Conservation (phyloP, 169 alveolate species). For the Plasmodium berghei region DNA sequence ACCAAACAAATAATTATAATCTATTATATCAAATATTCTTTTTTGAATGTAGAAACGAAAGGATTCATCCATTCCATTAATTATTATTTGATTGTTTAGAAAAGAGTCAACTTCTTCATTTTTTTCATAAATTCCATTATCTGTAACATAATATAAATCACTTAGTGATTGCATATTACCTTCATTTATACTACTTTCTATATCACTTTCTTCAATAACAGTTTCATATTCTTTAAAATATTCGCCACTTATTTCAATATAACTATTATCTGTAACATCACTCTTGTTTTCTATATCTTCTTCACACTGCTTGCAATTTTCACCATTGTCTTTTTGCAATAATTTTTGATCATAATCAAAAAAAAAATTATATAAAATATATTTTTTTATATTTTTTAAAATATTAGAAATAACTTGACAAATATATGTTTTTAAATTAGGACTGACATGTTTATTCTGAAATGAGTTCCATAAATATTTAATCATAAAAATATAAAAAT, state of each 20-base stretch:
- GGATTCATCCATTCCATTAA: slow-evolving; percentile 61
- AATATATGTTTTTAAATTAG: slow-evolving; percentile 51
- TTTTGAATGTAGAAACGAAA: slow-evolving; percentile 69
- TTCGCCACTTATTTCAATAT: slow-evolving; percentile 49
- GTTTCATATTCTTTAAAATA: slow-evolving; percentile 50
- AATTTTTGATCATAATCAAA: slow-evolving; percentile 51
- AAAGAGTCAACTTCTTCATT: slow-evolving; percentile 18
- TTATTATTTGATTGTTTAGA: slow-evolving; percentile 29
- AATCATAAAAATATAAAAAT: slow-evolving; percentile 67
- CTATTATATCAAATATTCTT: slow-evolving; percentile 47
- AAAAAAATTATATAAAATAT: slow-evolving; percentile 62
- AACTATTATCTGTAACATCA: slow-evolving; percentile 55
- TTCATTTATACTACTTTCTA: slow-evolving; percentile 62
- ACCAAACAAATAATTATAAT: slow-evolving; percentile 53
- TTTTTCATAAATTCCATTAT: slow-evolving; percentile 57
- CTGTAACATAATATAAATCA: slow-evolving; percentile 19
- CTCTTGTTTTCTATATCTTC: slow-evolving; percentile 5
- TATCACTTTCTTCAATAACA: slow-evolving; percentile 38
- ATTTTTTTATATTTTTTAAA: slow-evolving; percentile 41
- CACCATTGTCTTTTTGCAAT: slow-evolving; percentile 16
- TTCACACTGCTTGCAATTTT: background rate
- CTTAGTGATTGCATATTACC: slow-evolving; percentile 4
- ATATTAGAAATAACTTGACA: slow-evolving; percentile 52
- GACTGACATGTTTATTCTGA: slow-evolving; percentile 47
- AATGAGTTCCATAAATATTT: slow-evolving; percentile 62